Evolutionary conservation across 495 filamentous ascomycete genomes (phyloP), one percentile per base, ranked within the genome.

Genomic region (Acidiella bohemica): DNA sequence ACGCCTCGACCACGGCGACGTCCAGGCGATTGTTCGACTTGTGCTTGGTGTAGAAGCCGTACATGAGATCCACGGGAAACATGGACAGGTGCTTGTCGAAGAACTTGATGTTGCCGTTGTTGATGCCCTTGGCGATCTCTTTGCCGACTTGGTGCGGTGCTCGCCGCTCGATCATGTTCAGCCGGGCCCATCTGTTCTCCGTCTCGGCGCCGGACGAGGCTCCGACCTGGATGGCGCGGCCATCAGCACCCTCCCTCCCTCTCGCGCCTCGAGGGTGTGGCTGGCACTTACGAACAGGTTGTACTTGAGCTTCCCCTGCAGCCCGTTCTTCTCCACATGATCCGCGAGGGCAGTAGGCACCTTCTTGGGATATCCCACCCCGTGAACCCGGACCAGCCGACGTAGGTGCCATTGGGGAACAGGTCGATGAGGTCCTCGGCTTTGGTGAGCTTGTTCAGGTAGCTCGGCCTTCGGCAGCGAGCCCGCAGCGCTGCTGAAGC

Each of bases 41-140:
- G 57, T 92, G 70, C 62, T 78, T 72, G 7, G 81, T 87, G 57
- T 87, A 86, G 62, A 72, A 93, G 39, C 85, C 77, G 67, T 80
- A 59, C 42, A 88, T 76, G 47, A 93, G 62, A 64, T 93, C 85
- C 30, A 78, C 73, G 18, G 85, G 85, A 59, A 93, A 93, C 84
- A 92, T 93, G 61, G 75, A 81, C 50, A 93, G 57, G 66, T 93
- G 85, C 63, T 93, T 83, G 55, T 93, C 85, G 44, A 93, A 93
- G 63, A 93, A 93, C 32, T 86, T 79, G 50, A 93, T 93, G 39
- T 77, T 72, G 10, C 84, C 85, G 46, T 75, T 75, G 55, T 93
- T 93, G 61, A 93, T 92, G 2, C 85, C 84, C 65, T 84, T 88
- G 34, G 84, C 70, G 42, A 93, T 93, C 42, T 80, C 71, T 65